Base-by-base conservation (phyloP, 495 filamentous ascomycete species). In the Penicillium pancosmium region DNA sequence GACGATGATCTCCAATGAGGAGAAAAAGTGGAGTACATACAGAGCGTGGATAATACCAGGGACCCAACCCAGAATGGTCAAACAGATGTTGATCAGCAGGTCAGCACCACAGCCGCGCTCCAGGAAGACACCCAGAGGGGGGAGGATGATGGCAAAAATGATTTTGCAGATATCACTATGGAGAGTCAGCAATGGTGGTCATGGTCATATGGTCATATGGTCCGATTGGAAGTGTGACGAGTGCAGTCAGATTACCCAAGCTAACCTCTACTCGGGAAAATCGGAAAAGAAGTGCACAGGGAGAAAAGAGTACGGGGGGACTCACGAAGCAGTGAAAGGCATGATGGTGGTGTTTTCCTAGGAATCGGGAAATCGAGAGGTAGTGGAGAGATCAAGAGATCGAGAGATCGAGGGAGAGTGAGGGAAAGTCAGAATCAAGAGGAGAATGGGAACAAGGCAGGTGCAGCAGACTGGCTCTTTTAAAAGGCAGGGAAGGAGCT, bases 71-170 rank as follows among this genome's bases (percentile, higher is more conserved):
- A 97, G 82, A 64, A 93, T 85, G 50, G 91, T 94, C 70, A 96
- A 79, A 62, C 88, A 81, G 77, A 96, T 86, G 80, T 94, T 96
- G 83, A 96, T 92, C 65, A 90, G 76, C 62, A 96, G 79, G 67
- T 95, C 90, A 67, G 85, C 83, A 72, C 85, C 84, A 78, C 89
- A 92, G 69, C 92, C 92, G 40, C 88, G 86, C 81, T 94, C 89
- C 57, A 96, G 84, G 83, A 96, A 95, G 71, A 96, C 93, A 73
- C 91, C 91, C 35, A 96, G 81, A 62, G 93, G 93, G 40, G 93
- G 93, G 51, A 95, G 81, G 79, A 95, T 76, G 78, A 95, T 80
- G 78, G 91, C 89, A 71, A 93, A 80, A 77, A 94, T 86, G 82
- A 95, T 92, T 81, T 95, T 93, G 88, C 87, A 88, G 82, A 93